Evolutionary conservation across 148 eudicot species (phyloP), one percentile per base, ranked within the genome.

Genomic region (Cornus florida): DNA sequence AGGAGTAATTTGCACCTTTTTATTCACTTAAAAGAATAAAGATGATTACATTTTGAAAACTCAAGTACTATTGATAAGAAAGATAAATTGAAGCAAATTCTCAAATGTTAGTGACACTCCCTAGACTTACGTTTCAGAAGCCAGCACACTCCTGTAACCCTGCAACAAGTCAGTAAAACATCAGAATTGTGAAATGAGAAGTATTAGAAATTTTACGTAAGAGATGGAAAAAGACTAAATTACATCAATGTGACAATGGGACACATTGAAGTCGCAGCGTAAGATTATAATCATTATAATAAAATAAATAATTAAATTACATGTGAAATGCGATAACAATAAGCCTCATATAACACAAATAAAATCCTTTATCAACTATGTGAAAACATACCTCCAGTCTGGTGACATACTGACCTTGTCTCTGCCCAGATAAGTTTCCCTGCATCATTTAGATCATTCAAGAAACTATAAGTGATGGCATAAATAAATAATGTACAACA

Each of bases 351-450:
- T 31, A 17, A 48, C 38, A 8, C 6, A 71, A n/a, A 60, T n/a
- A 7, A 57, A 35, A 50, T 60, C 24, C 43, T 17, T 12, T 67
- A 69, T 53, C 56, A 46, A 50, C 75, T 23, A 75, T 35, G 71
- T 24, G 64, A 75, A 71, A 73, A 80, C 87, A 74, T 91, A 97
- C 99, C 92, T 96, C 98, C 88, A 94, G 76, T 90, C 97, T 91
- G 78, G 97, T 94, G 79, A 97, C 92, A 70, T 90, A 88, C 80
- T 97, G 97, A 75, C 94, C 93, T 84, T 92, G 94, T 79, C 93
- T 87, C 88, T 91, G 91, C 78, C 94, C 99, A 75, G 94, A 93
- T 87, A 96, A 88, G 84, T 90, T 83, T 78, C 99, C 99, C 99
- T 96, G 86, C 84, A 84, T 28, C 67, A 84, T 77, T 46, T 74